Evolutionary conservation across 805 yeast genomes (phyloP).

Genomic region (Jamesozyma piceae): DNA sequence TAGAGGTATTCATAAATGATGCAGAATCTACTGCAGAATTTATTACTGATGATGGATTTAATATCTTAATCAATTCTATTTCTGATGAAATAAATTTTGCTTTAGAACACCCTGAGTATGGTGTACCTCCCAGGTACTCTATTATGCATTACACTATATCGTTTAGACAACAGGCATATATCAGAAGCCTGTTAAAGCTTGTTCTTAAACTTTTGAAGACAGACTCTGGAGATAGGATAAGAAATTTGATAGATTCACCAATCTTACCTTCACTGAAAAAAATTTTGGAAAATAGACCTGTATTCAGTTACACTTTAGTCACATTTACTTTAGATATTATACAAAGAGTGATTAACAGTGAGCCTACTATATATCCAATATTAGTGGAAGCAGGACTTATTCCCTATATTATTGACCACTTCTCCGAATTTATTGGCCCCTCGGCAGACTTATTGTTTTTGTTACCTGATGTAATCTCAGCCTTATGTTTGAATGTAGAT

Average conservation of each 20-base stretch:
- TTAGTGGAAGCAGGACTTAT: constrained; percentile 70
- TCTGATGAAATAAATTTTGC: constrained; percentile 59
- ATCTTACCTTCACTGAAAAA: constrained; percentile 52
- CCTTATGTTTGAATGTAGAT: constrained; percentile 65
- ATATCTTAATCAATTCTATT: constrained; percentile 47
- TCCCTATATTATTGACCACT: constrained; percentile 51
- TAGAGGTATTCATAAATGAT: constrained; percentile 38
- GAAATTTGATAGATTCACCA: constrained; percentile 80
- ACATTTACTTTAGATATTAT: constrained; percentile 55
- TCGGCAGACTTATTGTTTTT: constrained; percentile 49
- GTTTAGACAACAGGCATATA: constrained; percentile 49
- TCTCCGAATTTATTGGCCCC: constrained; percentile 46
- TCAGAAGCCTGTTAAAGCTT: constrained; percentile 54
- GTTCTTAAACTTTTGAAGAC: constrained; percentile 53
- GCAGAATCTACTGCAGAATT: constrained; percentile 53
- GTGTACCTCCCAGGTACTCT: constrained; percentile 47
- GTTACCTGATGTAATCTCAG: constrained; percentile 70
- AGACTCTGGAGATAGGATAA: constrained; percentile 75
- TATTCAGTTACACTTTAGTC: constrained; percentile 61
- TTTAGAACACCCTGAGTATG: constrained; percentile 46
- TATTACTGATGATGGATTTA: constrained; percentile 58
- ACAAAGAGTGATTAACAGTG: constrained; percentile 69
- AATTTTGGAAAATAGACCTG: constrained; percentile 44
- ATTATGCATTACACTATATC: constrained; percentile 44
- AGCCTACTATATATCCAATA: constrained; percentile 80